phyloP scores from a whole-genome alignment of 306 rosid species.

The Trifolium dubium region DNA sequence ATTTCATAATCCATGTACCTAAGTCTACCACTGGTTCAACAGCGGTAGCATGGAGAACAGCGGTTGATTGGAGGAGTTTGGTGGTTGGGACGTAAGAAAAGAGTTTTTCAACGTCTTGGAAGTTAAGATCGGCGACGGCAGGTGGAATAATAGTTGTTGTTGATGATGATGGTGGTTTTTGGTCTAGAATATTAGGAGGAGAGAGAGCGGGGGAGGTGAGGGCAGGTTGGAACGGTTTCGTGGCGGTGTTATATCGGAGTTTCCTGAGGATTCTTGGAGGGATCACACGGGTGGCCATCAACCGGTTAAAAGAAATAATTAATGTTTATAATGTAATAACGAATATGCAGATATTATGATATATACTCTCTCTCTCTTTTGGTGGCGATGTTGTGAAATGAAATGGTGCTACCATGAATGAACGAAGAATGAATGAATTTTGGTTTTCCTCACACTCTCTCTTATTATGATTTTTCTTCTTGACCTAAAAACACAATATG shows the following conservation, averaged over 20 bases:
- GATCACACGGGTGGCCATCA: conserved; percentile 62
- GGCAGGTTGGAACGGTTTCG: conserved; percentile 51
- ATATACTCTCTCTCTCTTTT: no score
- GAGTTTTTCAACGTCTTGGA: conserved; percentile 53
- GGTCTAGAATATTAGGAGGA: conserved; percentile 35
- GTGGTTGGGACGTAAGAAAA: conserved; percentile 56
- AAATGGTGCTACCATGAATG: neutral
- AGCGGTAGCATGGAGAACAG: conserved; percentile 75
- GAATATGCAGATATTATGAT: neutral
- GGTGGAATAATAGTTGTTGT: neutral
- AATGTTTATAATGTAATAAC: neutral
- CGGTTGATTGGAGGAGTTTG: conserved; percentile 61
- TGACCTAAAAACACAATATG: neutral
- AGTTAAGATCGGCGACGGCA: conserved; percentile 26
- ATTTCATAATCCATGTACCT: conserved; percentile 75
- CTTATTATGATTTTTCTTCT: neutral
- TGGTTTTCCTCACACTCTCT: neutral
- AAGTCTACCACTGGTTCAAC: conserved; percentile 76
- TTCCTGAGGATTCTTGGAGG: conserved; percentile 59
- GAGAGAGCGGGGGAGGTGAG: conserved; percentile 48
- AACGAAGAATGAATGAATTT: neutral
- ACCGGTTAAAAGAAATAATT: conserved; percentile 4
- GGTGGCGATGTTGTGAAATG: no score
- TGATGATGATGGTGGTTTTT: conserved; percentile 15
- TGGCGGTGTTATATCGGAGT: conserved; percentile 49